These are phyloP conservation scores for Plasmodium coatneyi DNA, from an alignment of 169 alveolate species.

Conservation along the genomic window DNA sequence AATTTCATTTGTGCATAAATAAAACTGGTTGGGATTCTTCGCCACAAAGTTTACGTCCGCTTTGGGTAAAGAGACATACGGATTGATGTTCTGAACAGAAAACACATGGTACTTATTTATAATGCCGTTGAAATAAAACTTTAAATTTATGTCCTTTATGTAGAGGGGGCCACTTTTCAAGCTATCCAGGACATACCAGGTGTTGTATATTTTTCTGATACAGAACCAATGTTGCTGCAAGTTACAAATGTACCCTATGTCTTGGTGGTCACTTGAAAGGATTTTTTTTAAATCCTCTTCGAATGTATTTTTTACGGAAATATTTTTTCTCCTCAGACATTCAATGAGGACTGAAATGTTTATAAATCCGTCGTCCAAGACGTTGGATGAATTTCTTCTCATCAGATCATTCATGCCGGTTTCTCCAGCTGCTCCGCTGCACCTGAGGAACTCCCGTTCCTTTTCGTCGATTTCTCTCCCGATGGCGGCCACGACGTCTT, in stretches of 20 bases:
- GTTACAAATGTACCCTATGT: constrained; percentile 87
- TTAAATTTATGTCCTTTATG: constrained; percentile 70
- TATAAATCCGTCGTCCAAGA: constrained; percentile 83
- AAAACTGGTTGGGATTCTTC: constrained; percentile 63
- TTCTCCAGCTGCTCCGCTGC: neutral
- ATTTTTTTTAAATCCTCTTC: constrained; percentile 80
- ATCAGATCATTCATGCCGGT: constrained; percentile 9
- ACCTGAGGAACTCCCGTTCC: constrained; percentile 74
- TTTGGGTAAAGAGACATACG: constrained; percentile 65
- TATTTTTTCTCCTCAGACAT: constrained; percentile 79
- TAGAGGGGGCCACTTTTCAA: constrained; percentile 80
- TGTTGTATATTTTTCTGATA: constrained; percentile 83
- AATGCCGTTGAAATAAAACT: constrained; percentile 62
- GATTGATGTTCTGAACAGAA: constrained; percentile 67
- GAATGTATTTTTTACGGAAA: constrained; percentile 37
- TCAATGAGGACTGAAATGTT: constrained; percentile 83
- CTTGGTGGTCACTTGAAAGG: constrained; percentile 80
- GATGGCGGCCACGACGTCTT: constrained; percentile 80
- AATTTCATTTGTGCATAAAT: constrained; percentile 50
- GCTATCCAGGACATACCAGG: constrained; percentile 86
- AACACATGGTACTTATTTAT: constrained; percentile 70
- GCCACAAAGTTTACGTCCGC: constrained; percentile 63
- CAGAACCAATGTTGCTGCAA: constrained; percentile 86
- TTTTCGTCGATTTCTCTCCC: constrained; percentile 83
- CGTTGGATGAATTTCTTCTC: constrained; percentile 78